Percentiles rank a stretch among this genome's conserved stretches.
Evolutionary conservation across 345 rosid species (phyloP).

Genomic region (Gossypium sturtianum): DNA sequence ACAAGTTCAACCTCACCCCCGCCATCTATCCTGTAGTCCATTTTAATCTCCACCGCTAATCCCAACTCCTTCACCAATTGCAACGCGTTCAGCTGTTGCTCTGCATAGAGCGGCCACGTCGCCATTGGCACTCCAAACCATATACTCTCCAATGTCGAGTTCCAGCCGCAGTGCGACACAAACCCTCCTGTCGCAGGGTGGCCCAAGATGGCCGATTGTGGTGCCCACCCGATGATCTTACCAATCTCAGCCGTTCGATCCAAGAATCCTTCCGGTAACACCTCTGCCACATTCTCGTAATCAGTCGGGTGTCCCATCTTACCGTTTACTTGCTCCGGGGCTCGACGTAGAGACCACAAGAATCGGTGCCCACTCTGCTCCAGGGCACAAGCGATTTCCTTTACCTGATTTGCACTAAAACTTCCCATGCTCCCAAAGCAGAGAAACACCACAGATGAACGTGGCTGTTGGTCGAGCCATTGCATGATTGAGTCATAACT

Average conservation of each 20-base stretch:
- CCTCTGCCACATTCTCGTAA: neutral
- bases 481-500: neutral
- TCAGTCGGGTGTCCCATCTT: neutral
- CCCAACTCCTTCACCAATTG: neutral
- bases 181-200: neutral
- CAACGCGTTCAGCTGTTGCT: neutral
- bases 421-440: slow-evolving; percentile 6
- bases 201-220: no score
- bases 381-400: neutral
- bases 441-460: neutral
- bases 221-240: no score
- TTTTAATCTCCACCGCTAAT: neutral
- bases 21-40: neutral
- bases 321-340: neutral
- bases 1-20: neutral
- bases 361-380: neutral
- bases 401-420: neutral
- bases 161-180: neutral
- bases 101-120: neutral
- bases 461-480: neutral
- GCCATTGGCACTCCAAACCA: slow-evolving; percentile 1
- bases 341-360: neutral
- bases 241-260: no score
- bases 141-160: neutral
- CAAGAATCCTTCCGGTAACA: neutral